Conservation (phyloP, 805 yeast genomes). For the Kluyveromyces nonfermentans region DNA sequence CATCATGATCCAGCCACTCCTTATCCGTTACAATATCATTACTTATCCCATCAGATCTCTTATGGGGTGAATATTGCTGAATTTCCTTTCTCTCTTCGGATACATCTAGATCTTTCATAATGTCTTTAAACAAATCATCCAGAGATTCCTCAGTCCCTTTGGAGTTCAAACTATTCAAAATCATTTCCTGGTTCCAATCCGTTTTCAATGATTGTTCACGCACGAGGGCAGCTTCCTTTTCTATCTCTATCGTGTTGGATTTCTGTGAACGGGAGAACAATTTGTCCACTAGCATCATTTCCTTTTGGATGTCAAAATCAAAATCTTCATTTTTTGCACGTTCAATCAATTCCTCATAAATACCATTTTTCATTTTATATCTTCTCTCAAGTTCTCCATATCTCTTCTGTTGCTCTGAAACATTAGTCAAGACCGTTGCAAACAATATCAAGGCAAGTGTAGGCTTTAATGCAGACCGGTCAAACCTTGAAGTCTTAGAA, state of each 20-base stretch:
- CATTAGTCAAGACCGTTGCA: constrained; percentile 39
- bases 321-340: constrained; percentile 31
- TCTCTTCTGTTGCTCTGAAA: constrained; percentile 34
- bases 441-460: constrained; percentile 35
- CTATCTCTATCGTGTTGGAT: constrained; percentile 13
- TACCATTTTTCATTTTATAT: constrained; percentile 30
- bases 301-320: constrained; percentile 33
- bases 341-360: constrained; percentile 32
- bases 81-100: constrained; percentile 1
- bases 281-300: constrained; percentile 31
- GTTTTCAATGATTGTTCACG: constrained; percentile 4
- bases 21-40: constrained; percentile 17
- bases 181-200: constrained; percentile 8
- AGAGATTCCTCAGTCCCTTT: constrained; percentile 18
- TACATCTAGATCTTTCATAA: constrained; percentile 18
- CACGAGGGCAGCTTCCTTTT: constrained; percentile 9
- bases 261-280: constrained; percentile 19
- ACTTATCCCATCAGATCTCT: background rate
- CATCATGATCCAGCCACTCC: constrained; percentile 10
- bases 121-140: constrained; percentile 23
- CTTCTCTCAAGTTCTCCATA: constrained; percentile 33
- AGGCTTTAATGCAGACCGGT: constrained; percentile 31
- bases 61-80: background rate
- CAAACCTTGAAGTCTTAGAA: constrained; percentile 19
- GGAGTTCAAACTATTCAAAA: constrained; percentile 21